Percentiles rank a stretch among this genome's conserved stretches.
phyloP scores from a whole-genome alignment of 2,329 filamentous ascomycete genomes.

The Fusarium decemcellulare region DNA sequence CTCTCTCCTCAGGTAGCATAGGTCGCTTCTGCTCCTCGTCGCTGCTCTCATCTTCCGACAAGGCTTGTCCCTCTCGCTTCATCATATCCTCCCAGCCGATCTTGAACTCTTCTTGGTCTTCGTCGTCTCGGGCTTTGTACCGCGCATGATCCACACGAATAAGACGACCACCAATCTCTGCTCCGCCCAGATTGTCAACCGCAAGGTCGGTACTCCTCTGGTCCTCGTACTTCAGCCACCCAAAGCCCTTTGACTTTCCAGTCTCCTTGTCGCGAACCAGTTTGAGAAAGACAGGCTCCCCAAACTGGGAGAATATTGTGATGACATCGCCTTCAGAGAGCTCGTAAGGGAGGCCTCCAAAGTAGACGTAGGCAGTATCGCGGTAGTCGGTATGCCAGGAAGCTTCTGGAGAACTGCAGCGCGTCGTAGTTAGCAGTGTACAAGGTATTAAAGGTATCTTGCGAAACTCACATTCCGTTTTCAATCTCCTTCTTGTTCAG shows the following conservation, averaged over 20 bases:
- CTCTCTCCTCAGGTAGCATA: slow-evolving; percentile 84
- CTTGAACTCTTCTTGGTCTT: slow-evolving; percentile 72
- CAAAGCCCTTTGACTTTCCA: slow-evolving; percentile 94
- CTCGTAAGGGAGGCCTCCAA: slow-evolving; percentile 93
- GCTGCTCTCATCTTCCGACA: slow-evolving; percentile 61
- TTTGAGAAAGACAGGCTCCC: slow-evolving; percentile 94
- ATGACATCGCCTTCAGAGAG: slow-evolving; percentile 96
- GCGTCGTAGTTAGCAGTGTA: slow-evolving; percentile 41
- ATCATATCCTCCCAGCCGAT: slow-evolving; percentile 73
- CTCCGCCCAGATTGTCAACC: slow-evolving; percentile 94
- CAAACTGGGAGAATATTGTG: slow-evolving; percentile 97
- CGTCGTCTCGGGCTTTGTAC: slow-evolving; percentile 90
- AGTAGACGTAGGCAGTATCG: slow-evolving; percentile 96
- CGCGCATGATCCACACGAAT: slow-evolving; percentile 92
- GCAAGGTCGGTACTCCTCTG: slow-evolving; percentile 96
- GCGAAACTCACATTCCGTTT: slow-evolving; percentile 79
- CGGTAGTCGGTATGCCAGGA: slow-evolving; percentile 99
- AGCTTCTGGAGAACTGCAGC: slow-evolving; percentile 79
- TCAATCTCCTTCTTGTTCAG: slow-evolving; percentile 97
- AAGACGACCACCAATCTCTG: slow-evolving; percentile 83
- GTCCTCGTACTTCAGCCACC: slow-evolving; percentile 98
- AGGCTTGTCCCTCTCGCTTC: slow-evolving; percentile 63
- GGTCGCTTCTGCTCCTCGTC: slow-evolving; percentile 68
- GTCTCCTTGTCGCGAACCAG: slow-evolving; percentile 95
- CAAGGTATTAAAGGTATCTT: background rate